Conservation (phyloP, 2,329 filamentous ascomycete genomes). For the Scytalidium sp. region DNA sequence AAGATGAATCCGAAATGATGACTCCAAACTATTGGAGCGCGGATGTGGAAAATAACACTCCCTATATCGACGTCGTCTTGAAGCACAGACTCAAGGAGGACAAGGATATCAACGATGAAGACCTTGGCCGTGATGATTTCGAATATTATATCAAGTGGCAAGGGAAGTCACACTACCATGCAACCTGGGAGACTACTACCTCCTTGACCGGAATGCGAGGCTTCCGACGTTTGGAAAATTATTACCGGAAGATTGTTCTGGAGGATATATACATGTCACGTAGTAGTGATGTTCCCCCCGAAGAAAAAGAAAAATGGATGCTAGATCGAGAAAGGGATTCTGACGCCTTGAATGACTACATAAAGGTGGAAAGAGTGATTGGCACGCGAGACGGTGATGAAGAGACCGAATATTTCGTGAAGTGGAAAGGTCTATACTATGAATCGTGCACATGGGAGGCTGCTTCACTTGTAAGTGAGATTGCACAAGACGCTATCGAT, state of each 20-base stretch:
- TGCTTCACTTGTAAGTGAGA: constrained; percentile 68
- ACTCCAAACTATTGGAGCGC: constrained; percentile 69
- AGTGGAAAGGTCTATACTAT: constrained; percentile 94
- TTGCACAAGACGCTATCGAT: constrained; percentile 88
- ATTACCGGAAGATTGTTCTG: constrained; percentile 79
- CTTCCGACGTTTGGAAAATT: constrained; percentile 89
- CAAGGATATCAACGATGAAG: constrained; percentile 50
- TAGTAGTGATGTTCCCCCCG: constrained; percentile 71
- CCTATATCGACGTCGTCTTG: constrained; percentile 87
- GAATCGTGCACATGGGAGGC: constrained; percentile 94
- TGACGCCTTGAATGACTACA: constrained; percentile 85
- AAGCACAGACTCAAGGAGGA: constrained; percentile 79
- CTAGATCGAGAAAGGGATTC: constrained; percentile 91
- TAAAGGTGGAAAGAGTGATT: constrained; percentile 90
- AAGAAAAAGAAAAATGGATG: constrained; percentile 90
- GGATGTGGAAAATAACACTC: constrained; percentile 71
- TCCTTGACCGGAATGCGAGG: constrained; percentile 75
- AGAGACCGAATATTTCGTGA: constrained; percentile 85
- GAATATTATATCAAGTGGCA: constrained; percentile 97
- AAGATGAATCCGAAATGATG: constrained; percentile 60
- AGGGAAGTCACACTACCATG: constrained; percentile 89
- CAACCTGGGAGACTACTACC: constrained; percentile 87
- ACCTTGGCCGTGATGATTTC: constrained; percentile 69
- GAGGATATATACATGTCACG: constrained; percentile 76
- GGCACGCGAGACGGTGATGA: constrained; percentile 76